Evolutionary conservation across 495 filamentous ascomycete species (phyloP).

Genomic region (Amphirosellinia nigrospora): DNA sequence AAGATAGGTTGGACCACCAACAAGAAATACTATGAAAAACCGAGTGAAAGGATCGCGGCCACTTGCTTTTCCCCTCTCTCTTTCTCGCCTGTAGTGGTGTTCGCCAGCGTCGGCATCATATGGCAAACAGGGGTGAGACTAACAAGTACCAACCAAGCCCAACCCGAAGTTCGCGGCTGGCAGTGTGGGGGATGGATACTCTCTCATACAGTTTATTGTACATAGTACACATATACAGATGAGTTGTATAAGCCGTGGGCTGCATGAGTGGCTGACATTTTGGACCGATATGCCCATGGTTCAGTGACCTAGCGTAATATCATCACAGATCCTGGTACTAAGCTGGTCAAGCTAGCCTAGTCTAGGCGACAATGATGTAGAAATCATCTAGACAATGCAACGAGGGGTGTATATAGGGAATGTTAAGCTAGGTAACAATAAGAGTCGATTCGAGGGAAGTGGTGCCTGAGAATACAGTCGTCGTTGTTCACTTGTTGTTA

Average conservation of each 20-base stretch:
- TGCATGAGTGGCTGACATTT: slow-evolving; percentile 23
- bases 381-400: not conserved
- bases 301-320: slow-evolving; percentile 14
- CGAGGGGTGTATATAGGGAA: not conserved
- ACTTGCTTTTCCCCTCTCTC: slow-evolving; percentile 14
- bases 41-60: not conserved
- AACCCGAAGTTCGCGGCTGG: slow-evolving; percentile 16
- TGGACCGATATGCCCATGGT: slow-evolving; percentile 15
- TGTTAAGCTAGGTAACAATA: not conserved
- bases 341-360: slow-evolving; percentile 15
- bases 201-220: not conserved
- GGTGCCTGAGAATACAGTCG: not conserved
- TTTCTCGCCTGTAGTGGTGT: not conserved
- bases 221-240: slow-evolving; percentile 15
- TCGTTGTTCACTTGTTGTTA: no score
- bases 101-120: slow-evolving; percentile 17
- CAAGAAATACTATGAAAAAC: not conserved
- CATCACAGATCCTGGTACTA: not conserved
- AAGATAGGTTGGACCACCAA: not conserved
- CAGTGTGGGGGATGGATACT: slow-evolving; percentile 12
- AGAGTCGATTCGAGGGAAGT: not conserved
- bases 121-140: not conserved
- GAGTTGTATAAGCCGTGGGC: slow-evolving; percentile 13
- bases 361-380: not conserved
- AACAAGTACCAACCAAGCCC: not conserved